A percentile compares a stretch with the other conserved stretches of the same genome.
These are phyloP conservation scores for Coelastrella sp. DNA, from an alignment of 139 green algal species.

Conservation along the genomic window DNA sequence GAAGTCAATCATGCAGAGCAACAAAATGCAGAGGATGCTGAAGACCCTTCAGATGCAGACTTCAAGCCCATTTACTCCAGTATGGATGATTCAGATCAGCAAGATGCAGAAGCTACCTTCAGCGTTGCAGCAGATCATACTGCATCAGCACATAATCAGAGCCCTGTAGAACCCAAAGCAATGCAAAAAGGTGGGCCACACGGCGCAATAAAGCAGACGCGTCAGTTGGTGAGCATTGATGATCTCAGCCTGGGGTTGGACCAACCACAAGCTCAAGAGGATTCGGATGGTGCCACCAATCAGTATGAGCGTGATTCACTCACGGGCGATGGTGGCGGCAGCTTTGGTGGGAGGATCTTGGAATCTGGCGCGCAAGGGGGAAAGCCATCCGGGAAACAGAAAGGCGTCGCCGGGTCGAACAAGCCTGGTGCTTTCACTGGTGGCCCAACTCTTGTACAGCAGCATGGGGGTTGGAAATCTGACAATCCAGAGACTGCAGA, in stretches of 20 bases:
- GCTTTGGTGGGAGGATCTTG: neutral
- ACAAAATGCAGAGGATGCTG: neutral
- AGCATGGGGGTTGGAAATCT: constrained; percentile 24
- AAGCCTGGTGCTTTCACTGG: constrained; percentile 32
- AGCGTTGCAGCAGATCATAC: neutral
- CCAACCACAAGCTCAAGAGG: neutral
- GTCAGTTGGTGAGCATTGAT: neutral
- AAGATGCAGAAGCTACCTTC: neutral
- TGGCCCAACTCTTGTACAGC: neutral
- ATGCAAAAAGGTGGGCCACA: neutral
- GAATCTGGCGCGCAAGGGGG: neutral
- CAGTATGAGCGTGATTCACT: neutral
- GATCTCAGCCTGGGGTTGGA: neutral
- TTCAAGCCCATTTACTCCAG: neutral
- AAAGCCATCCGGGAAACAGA: neutral
- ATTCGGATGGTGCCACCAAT: neutral
- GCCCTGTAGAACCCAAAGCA: neutral
- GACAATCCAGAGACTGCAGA: constrained; percentile 1
- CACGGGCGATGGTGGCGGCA: no score
- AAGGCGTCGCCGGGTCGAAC: neutral
- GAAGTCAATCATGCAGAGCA: neutral
- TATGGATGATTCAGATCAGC: neutral
- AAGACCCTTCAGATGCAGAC: neutral
- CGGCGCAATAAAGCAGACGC: neutral
- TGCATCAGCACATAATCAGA: neutral